Percentiles rank a stretch among this genome's conserved stretches.
Conservation (phyloP, 2,329 filamentous ascomycete genomes). For the Chrysoporthe austroafricana region DNA sequence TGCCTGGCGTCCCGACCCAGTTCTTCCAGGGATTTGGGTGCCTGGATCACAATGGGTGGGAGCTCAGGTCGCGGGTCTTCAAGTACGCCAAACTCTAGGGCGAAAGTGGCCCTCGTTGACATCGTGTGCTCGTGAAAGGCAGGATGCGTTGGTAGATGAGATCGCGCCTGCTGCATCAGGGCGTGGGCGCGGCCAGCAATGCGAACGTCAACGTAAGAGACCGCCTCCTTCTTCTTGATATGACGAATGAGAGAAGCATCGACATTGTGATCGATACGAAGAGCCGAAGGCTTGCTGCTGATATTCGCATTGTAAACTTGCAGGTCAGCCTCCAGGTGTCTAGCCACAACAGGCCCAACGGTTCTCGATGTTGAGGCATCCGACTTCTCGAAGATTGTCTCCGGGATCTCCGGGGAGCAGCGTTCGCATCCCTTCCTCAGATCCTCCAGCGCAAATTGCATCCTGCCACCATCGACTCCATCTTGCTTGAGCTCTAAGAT, state of each 20-base stretch:
- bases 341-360: constrained; percentile 11
- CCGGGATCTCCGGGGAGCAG: constrained; percentile 17
- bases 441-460: constrained; percentile 1
- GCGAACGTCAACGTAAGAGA: constrained; percentile 23
- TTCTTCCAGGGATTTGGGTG: neutral
- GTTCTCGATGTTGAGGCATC: neutral
- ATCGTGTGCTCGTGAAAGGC: constrained; percentile 3
- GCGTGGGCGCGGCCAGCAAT: constrained; percentile 20
- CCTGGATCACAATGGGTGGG: neutral
- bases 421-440: constrained; percentile 4
- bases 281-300: constrained; percentile 9
- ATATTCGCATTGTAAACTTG: constrained; percentile 5
- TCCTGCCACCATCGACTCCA: constrained; percentile 2
- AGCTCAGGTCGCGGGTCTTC: constrained; percentile 21
- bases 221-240: neutral
- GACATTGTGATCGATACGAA: constrained; percentile 24
- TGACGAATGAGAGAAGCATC: neutral
- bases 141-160: constrained; percentile 19
- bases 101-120: constrained; percentile 13
- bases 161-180: constrained; percentile 24
- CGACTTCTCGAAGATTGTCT: constrained; percentile 8
- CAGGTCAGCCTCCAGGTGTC: constrained; percentile 13
- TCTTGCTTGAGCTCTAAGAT: constrained; percentile 8
- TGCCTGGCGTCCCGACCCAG: neutral
- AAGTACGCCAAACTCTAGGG: constrained; percentile 21